Conservation (phyloP, 1,139 yeast genomes). For the Protomyces pachydermus region DNA sequence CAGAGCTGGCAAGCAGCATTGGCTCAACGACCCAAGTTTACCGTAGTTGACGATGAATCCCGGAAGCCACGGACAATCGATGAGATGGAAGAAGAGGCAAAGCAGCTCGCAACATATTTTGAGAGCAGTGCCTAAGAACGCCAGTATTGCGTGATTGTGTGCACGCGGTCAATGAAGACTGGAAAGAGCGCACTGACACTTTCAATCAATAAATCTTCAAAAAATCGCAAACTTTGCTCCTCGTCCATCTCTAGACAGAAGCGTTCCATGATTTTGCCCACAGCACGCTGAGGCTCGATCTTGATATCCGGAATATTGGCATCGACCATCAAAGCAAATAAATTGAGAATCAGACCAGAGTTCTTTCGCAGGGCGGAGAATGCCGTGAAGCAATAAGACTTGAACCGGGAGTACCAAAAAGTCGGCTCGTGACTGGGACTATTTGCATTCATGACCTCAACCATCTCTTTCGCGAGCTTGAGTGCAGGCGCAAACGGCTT, state of each 20-base stretch:
- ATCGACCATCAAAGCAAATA: slow-evolving; percentile 90
- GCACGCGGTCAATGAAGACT: slow-evolving; percentile 88
- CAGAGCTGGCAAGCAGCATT: slow-evolving; percentile 38
- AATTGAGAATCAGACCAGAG: slow-evolving; percentile 78
- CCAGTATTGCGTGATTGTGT: slow-evolving; percentile 97
- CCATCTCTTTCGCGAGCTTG: slow-evolving; percentile 94
- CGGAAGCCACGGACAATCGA: slow-evolving; percentile 52
- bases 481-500: slow-evolving; percentile 97
- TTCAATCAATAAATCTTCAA: slow-evolving; percentile 87
- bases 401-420: slow-evolving; percentile 76
- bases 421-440: slow-evolving; percentile 48
- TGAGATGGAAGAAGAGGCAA: slow-evolving; percentile 64
- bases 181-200: slow-evolving; percentile 92
- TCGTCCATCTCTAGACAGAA: slow-evolving; percentile 90
- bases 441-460: slow-evolving; percentile 93
- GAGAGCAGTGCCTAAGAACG: slow-evolving; percentile 34
- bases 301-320: slow-evolving; percentile 86
- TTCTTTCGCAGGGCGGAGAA: slow-evolving; percentile 85
- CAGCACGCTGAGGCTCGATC: slow-evolving; percentile 69
- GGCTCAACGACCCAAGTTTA: slow-evolving; percentile 36
- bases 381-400: slow-evolving; percentile 90
- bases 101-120: slow-evolving; percentile 47
- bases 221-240: slow-evolving; percentile 89
- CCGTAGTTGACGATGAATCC: slow-evolving; percentile 47
- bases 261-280: slow-evolving; percentile 86